Percentiles rank a stretch among this genome's conserved stretches.
phyloP scores from a whole-genome alignment of 768 basidiomycete species.

The Podaxis pistillaris region DNA sequence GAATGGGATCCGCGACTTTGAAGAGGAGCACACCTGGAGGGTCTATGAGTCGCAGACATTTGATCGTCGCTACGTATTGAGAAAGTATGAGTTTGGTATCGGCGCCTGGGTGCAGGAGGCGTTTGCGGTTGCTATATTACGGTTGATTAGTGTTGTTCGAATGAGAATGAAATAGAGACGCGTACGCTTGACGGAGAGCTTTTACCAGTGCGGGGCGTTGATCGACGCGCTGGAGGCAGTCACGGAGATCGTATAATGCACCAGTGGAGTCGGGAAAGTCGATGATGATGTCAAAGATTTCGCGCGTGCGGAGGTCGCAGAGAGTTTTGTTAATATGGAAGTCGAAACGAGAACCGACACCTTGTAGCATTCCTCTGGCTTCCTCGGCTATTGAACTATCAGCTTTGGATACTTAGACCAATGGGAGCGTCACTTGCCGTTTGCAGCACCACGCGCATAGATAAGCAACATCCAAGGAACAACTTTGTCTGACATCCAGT shows the following conservation, averaged over 20 bases:
- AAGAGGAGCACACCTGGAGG: conserved; percentile 90
- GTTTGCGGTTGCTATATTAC: conserved; percentile 66
- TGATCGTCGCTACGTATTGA: conserved; percentile 91
- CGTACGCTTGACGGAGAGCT: conserved; percentile 77
- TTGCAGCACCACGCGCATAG: conserved; percentile 67
- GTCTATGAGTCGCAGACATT: conserved; percentile 86
- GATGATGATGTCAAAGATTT: conserved; percentile 96
- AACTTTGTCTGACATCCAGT: conserved; percentile 79
- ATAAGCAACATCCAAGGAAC: conserved; percentile 85
- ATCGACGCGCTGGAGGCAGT: conserved; percentile 78
- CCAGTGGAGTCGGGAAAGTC: conserved; percentile 87
- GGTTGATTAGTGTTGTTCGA: conserved; percentile 1
- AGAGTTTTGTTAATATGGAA: conserved; percentile 92
- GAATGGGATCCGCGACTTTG: conserved; percentile 91
- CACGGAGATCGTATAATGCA: conserved; percentile 87
- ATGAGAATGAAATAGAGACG: conserved; percentile 9
- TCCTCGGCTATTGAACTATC: conserved; percentile 54
- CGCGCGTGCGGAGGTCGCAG: conserved; percentile 77
- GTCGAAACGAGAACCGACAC: conserved; percentile 81
- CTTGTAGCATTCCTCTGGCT: conserved; percentile 68
- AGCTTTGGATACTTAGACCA: conserved; percentile 12
- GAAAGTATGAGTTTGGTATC: conserved; percentile 88
- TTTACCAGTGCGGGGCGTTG: conserved; percentile 76
- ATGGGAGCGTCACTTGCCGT: conserved; percentile 34
- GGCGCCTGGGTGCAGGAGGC: conserved; percentile 93